phyloP scores from a whole-genome alignment of 306 rosid genomes.

The Dryas drummondii region DNA sequence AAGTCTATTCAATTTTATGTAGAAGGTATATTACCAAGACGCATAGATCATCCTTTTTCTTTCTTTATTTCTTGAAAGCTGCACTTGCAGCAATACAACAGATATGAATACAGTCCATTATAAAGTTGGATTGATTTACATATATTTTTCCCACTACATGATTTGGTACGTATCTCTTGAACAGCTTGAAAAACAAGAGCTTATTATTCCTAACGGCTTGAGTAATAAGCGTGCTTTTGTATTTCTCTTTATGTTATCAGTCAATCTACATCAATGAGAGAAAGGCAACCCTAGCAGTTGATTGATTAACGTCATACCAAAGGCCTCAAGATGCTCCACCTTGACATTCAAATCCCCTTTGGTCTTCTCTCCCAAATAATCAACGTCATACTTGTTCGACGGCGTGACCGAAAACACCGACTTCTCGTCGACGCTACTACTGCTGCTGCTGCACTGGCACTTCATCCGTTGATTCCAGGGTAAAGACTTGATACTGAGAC shows the following conservation, averaged over 20 bases:
- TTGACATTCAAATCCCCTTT: slow-evolving; percentile 92
- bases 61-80: not conserved
- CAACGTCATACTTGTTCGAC: slow-evolving; percentile 64
- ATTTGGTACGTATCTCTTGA: too few relatives aligned
- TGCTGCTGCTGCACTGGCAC: slow-evolving; percentile 17
- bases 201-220: too few relatives aligned
- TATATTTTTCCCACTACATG: not conserved
- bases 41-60: not conserved
- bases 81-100: not conserved
- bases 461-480: slow-evolving; percentile 7
- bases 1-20: not conserved
- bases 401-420: slow-evolving; percentile 70
- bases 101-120: not conserved
- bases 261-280: too few relatives aligned
- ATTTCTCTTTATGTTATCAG: not conserved
- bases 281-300: too few relatives aligned
- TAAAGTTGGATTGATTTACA: too few relatives aligned
- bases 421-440: slow-evolving; percentile 40
- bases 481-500: not conserved
- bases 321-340: slow-evolving; percentile 64
- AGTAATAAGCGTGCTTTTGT: too few relatives aligned
- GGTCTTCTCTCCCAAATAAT: slow-evolving; percentile 90
- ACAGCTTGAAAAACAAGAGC: too few relatives aligned
- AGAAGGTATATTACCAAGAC: not conserved
- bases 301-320: slow-evolving; percentile 52